Percentiles rank a stretch among this genome's conserved stretches.
Conservation (phyloP, 805 yeast genomes). For the Zygosaccharomyces bailii region DNA sequence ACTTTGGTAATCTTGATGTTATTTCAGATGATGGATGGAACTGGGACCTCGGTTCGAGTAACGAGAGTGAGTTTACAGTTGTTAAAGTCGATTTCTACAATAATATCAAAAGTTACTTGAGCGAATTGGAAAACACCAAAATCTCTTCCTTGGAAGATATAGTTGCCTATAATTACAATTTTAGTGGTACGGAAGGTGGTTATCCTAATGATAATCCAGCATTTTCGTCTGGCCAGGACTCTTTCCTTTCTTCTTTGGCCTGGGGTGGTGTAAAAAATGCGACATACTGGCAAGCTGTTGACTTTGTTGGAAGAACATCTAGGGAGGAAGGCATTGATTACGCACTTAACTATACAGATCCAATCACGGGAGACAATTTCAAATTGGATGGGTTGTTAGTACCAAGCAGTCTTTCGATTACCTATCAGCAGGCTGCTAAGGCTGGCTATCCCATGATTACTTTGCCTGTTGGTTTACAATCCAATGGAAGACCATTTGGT, state of each 20-base stretch:
- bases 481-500: slow-evolving; percentile 31
- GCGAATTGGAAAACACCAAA: slow-evolving; percentile 28
- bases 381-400: slow-evolving; percentile 27
- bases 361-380: slow-evolving; percentile 26
- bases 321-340: slow-evolving; percentile 35
- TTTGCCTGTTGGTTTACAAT: slow-evolving; percentile 26
- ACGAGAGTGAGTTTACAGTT: slow-evolving; percentile 34
- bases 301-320: slow-evolving; percentile 30
- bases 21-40: slow-evolving; percentile 33
- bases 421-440: slow-evolving; percentile 34
- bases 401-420: slow-evolving; percentile 25
- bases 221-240: slow-evolving; percentile 32
- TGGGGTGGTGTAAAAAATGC: slow-evolving; percentile 31
- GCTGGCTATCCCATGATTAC: slow-evolving; percentile 34
- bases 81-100: slow-evolving; percentile 34
- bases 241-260: slow-evolving; percentile 28
- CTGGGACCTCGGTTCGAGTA: slow-evolving; percentile 30
- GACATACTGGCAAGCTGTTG: slow-evolving; percentile 33
- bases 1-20: slow-evolving; percentile 28
- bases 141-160: slow-evolving; percentile 29
- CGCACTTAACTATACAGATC: slow-evolving; percentile 31
- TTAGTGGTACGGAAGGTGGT: slow-evolving; percentile 32
- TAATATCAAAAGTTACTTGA: slow-evolving; percentile 25
- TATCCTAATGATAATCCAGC: slow-evolving; percentile 25
- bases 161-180: slow-evolving; percentile 26